Base-by-base conservation (phyloP, 495 filamentous ascomycete genomes). In the Terfezia claveryi region DNA sequence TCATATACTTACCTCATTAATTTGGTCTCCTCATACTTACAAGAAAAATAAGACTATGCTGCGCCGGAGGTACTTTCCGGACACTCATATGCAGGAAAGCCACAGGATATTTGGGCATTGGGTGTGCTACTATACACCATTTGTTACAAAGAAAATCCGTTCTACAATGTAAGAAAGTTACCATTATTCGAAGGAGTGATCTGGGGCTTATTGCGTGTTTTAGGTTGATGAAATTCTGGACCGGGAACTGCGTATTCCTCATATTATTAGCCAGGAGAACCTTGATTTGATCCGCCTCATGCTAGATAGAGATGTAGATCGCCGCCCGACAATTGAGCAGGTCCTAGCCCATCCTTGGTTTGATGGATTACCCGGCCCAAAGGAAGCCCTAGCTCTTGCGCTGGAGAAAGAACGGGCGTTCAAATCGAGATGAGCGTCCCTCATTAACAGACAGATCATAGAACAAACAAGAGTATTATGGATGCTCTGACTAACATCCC, bases 91-190 rank as follows among this genome's bases (percentile, higher is more conserved):
- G 80, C 83, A 58, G 91, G 91, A 62, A 92, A 88, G 68, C 88
- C 94, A 66, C 92, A 98, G 71, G 91, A 98, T 59, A 87, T 96
- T 54, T 98, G 91, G 91, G 91, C 91, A 12, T 76, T 96, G n/a
- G 91, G 91, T 17, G 95, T 98, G 59, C 74, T 96, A 8, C 79
- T 98, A 36, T 98, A 98, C 72, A 98, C 91, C 16, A 94, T 98
- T 60, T 82, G 94, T 59, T 98, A 96, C 74, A 96, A 96, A 68
- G 91, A 98, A 71, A 98, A 98, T 63, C 91, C 91, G 4, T 98
- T 98, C 70, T 98, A 98, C 74, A 93, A 84, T 67, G 63, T 65
- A 37, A 55, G 62, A 54, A 49, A 17, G 16, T 23, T 32, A 54
- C 14, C 52, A n/a, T 36, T 38, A 3, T 54, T 32, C 7, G 46